phyloP scores from a whole-genome alignment of 1,284 basidiomycete genomes.

The Singerocomus inundabilis region DNA sequence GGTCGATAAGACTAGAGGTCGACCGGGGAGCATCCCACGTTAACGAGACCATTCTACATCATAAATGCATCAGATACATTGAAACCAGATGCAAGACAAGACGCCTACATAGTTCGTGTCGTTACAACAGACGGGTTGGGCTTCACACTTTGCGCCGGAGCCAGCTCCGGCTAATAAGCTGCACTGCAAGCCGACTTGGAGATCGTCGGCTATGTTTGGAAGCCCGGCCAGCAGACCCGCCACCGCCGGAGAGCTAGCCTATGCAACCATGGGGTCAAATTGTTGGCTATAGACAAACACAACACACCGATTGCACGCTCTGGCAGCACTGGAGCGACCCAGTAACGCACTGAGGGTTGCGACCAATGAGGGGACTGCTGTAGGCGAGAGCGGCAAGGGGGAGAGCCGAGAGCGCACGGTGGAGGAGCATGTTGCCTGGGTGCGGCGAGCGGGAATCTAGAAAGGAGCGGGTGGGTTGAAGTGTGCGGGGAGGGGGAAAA shows the following conservation, averaged over 20 bases:
- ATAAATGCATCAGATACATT: neutral
- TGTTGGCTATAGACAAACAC: neutral
- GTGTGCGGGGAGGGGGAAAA: slow-evolving; percentile 4
- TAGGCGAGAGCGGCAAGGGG: slow-evolving; percentile 21
- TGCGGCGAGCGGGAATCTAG: slow-evolving; percentile 6
- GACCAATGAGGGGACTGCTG: slow-evolving; percentile 20
- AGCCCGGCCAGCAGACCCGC: slow-evolving; percentile 9
- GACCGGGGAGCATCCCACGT: slow-evolving; percentile 27
- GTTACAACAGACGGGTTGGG: slow-evolving; percentile 25
- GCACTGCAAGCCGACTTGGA: slow-evolving; percentile 23
- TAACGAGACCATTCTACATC: slow-evolving; percentile 25
- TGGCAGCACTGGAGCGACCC: slow-evolving; percentile 24
- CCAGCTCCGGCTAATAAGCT: slow-evolving; percentile 27
- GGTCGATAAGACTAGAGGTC: slow-evolving; percentile 6
- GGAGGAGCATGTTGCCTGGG: slow-evolving; percentile 20
- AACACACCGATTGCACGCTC: slow-evolving; percentile 19
- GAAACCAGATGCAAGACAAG: neutral
- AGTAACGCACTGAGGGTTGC: slow-evolving; percentile 27
- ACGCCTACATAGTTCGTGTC: slow-evolving; percentile 16
- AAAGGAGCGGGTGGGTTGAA: slow-evolving; percentile 29
- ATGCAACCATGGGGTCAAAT: slow-evolving; percentile 5
- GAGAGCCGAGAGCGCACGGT: slow-evolving; percentile 12
- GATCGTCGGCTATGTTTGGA: slow-evolving; percentile 1
- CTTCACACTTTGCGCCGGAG: slow-evolving; percentile 20
- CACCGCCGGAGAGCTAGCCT: slow-evolving; percentile 12